phyloP scores from a whole-genome alignment of 495 filamentous ascomycete species.

The Penicillium pancosmium region DNA sequence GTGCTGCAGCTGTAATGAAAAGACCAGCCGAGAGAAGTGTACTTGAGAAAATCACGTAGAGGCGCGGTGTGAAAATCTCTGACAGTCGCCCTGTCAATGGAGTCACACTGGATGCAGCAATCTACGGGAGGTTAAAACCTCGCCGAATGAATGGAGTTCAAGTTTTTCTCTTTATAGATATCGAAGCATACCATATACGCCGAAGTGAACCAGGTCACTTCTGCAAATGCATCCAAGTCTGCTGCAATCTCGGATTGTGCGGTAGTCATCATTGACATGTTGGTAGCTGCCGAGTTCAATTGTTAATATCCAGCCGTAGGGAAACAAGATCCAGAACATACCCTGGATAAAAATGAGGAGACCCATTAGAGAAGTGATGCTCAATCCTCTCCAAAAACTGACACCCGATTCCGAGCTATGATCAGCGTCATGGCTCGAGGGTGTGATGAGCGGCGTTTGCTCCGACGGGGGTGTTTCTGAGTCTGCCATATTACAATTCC shows the following conservation, averaged over 20 bases:
- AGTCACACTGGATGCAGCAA: constrained; percentile 66
- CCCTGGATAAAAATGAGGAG: constrained; percentile 33
- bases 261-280: constrained; percentile 77
- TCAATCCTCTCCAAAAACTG: constrained; percentile 15
- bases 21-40: constrained; percentile 61
- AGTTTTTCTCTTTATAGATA: no score
- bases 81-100: constrained; percentile 68
- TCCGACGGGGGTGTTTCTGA: constrained; percentile 32
- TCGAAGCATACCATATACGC: constrained; percentile 55
- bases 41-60: constrained; percentile 59
- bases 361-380: constrained; percentile 21
- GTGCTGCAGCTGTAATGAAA: constrained; percentile 61
- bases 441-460: constrained; percentile 26
- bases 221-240: constrained; percentile 70
- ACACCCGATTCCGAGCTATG: constrained; percentile 11
- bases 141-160: no score
- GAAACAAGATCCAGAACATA: constrained; percentile 2
- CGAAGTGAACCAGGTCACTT: constrained; percentile 76
- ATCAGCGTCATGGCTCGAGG: constrained; percentile 3
- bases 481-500: constrained; percentile 17
- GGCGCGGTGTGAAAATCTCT: constrained; percentile 66
- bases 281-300: constrained; percentile 51
- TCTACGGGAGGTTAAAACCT: constrained; percentile 39
- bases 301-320: background rate
- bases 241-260: constrained; percentile 71